Evolutionary conservation across 176 grass and related monocot species (phyloP), one percentile per base, ranked within the genome.

Genomic region (Microstegium vimineum): DNA sequence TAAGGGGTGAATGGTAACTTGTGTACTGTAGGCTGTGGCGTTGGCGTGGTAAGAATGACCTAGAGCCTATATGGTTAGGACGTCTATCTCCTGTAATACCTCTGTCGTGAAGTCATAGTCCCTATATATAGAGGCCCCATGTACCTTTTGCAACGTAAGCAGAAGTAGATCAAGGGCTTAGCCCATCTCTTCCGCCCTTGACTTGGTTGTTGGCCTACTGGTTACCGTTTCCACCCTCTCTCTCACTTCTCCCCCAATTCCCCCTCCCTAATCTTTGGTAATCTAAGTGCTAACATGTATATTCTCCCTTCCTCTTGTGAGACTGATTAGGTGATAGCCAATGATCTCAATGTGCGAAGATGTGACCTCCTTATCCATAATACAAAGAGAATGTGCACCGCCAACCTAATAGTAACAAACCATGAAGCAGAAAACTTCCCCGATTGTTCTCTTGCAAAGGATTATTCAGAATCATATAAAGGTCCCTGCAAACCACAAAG

Each of bases 321-420:
- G 20, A 56, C 46, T 89, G 57, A 36, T 76, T 59, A 98, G 95
- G 87, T 98, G 43, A 84, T 98, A 72, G 92, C 95, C 70, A 98
- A 98, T 20, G 92, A 98, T 67, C 83, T 85, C 47, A 88, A 95
- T 86, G 89, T 86, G 30, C 88, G 94, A 88, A 91, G 95, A 95
- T 98, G 95, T 0, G 90, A 95, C 73, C 84, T 95, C 31, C 92
- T 98, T 80, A 93, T 98, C 84, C 95, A 95, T 75, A 92, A 98
- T 71, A 95, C 92, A 62, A 98, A 98, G 56, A 94, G 95, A 90
- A 98, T 93, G 93, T 90, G 79, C 72, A 95, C 90, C 52, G 68
- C 95, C 63, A 98, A 95, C 71, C 87, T 98, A 77, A 87, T 95
- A 73, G 90, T 98, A 85, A 98, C 95, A 88, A 95, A 95, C 65